phyloP scores from a whole-genome alignment of 345 rosid species.

The Sisymbrium irio region DNA sequence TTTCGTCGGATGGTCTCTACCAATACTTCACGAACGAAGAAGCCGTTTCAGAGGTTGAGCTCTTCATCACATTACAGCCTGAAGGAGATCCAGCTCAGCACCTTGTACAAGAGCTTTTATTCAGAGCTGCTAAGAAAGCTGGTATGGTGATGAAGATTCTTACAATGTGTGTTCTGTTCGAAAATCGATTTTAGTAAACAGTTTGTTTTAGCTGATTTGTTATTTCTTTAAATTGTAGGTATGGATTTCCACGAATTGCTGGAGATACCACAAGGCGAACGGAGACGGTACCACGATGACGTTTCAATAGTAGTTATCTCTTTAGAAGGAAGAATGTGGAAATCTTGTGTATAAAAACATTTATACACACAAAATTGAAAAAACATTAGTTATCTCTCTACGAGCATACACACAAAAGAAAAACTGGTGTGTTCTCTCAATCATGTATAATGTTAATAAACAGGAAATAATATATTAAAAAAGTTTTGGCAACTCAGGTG shows the following conservation, averaged over 20 bases:
- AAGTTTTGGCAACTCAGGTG: slow-evolving; percentile 15
- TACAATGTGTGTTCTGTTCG: neutral
- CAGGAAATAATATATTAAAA: neutral
- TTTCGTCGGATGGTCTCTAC: neutral
- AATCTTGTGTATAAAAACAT: slow-evolving; percentile 79
- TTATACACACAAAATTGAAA: no score
- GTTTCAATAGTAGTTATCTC: slow-evolving; percentile 85
- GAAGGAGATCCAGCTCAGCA: neutral
- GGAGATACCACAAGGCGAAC: slow-evolving; percentile 89
- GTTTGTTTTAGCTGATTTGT: neutral
- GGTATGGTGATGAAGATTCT: neutral
- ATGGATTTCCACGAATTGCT: slow-evolving; percentile 87
- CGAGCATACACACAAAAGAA: no score
- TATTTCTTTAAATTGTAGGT: slow-evolving; percentile 44
- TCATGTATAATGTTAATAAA: slow-evolving; percentile 23
- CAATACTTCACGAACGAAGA: neutral
- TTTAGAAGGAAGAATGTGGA: slow-evolving; percentile 94
- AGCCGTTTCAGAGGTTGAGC: slow-evolving; percentile 3
- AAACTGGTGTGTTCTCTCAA: neutral
- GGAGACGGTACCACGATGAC: slow-evolving; percentile 91
- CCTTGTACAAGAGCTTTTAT: slow-evolving; percentile 1
- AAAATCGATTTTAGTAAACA: neutral
- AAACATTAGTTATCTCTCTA: no score
- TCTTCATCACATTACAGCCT: slow-evolving; percentile 1
- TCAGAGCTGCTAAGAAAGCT: slow-evolving; percentile 1